Evolutionary conservation across 2,329 filamentous ascomycete genomes (phyloP).

Genomic region (Aspergillus intermedius): DNA sequence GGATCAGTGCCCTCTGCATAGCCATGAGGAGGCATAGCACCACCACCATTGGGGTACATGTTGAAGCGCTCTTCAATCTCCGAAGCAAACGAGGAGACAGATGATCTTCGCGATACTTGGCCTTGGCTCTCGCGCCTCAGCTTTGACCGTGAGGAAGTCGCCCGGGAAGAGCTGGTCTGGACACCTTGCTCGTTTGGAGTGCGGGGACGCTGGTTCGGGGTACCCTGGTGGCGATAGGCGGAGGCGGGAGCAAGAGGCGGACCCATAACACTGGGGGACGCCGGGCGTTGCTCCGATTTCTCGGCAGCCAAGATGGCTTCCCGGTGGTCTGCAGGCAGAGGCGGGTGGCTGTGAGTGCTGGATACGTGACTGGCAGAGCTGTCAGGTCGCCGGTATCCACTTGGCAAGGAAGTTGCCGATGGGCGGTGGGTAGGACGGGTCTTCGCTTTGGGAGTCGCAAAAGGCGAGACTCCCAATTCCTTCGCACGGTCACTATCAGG

Average conservation of each 20-base stretch:
- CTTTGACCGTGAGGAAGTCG: slow-evolving; percentile 55
- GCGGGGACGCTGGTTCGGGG: slow-evolving; percentile 47
- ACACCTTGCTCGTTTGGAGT: slow-evolving; percentile 53
- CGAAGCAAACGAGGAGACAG: slow-evolving; percentile 89
- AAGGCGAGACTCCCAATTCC: slow-evolving; percentile 26
- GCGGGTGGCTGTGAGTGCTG: slow-evolving; percentile 53
- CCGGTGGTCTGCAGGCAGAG: slow-evolving; percentile 74
- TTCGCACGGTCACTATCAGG: slow-evolving; percentile 26
- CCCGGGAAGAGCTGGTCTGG: slow-evolving; percentile 40
- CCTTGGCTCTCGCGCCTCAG: slow-evolving; percentile 37
- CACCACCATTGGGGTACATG: slow-evolving; percentile 52
- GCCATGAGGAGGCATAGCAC: slow-evolving; percentile 41
- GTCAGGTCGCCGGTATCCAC: slow-evolving; percentile 52
- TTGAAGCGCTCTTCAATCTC: slow-evolving; percentile 91
- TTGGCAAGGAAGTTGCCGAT: slow-evolving; percentile 25
- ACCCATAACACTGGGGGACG: slow-evolving; percentile 58
- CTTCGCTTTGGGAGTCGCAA: slow-evolving; percentile 32
- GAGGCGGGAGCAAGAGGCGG: slow-evolving; percentile 80
- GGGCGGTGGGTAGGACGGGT: slow-evolving; percentile 27
- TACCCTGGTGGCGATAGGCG: slow-evolving; percentile 50
- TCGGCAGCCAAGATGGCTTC: slow-evolving; percentile 75
- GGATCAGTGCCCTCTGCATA: slow-evolving; percentile 75
- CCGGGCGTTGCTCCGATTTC: slow-evolving; percentile 43
- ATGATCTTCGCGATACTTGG: slow-evolving; percentile 61
- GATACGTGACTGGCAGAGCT: slow-evolving; percentile 64